A percentile compares a stretch with the other conserved stretches of the same genome.
phyloP scores from a whole-genome alignment of 805 yeast species.

The Hanseniaspora pseudoguilliermondii region DNA sequence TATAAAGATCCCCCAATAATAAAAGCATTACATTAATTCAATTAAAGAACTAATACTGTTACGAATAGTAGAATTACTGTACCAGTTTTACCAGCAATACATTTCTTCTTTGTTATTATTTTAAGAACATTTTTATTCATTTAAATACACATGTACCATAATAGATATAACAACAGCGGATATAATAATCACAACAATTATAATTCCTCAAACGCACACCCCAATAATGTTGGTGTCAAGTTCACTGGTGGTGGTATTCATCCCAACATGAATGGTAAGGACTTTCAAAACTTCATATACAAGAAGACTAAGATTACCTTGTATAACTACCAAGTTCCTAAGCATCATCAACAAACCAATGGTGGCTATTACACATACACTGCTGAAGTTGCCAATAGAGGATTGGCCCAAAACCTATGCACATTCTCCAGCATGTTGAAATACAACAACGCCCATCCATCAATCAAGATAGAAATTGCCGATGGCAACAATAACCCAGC shows the following conservation, averaged over 20 bases:
- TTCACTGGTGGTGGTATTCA: conserved; percentile 12
- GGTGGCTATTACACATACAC: conserved; percentile 1
- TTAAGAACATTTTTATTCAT: no score
- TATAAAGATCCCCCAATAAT: no score
- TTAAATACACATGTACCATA: neutral
- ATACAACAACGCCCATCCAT: conserved; percentile 6
- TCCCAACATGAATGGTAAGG: conserved; percentile 12
- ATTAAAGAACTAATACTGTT: no score
- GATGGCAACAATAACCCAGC: neutral
- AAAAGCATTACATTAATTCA: no score
- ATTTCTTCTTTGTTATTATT: no score
- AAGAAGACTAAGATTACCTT: conserved; percentile 6
- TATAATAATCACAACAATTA: neutral
- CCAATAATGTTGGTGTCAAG: conserved; percentile 1
- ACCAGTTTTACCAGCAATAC: no score
- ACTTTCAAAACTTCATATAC: conserved; percentile 2
- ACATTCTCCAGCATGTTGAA: conserved; percentile 9
- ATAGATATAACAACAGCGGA: neutral
- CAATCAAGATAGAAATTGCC: conserved; percentile 3
- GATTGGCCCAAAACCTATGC: conserved; percentile 8
- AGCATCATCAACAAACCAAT: conserved; percentile 5
- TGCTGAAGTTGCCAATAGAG: conserved; percentile 7
- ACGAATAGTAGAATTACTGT: no score
- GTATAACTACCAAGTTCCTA: conserved; percentile 8
- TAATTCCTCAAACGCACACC: neutral